A percentile compares a stretch with the other conserved stretches of the same genome.
Evolutionary conservation across 176 grass and related monocot genomes (phyloP).

Genomic region (Phoenix roebelenii): DNA sequence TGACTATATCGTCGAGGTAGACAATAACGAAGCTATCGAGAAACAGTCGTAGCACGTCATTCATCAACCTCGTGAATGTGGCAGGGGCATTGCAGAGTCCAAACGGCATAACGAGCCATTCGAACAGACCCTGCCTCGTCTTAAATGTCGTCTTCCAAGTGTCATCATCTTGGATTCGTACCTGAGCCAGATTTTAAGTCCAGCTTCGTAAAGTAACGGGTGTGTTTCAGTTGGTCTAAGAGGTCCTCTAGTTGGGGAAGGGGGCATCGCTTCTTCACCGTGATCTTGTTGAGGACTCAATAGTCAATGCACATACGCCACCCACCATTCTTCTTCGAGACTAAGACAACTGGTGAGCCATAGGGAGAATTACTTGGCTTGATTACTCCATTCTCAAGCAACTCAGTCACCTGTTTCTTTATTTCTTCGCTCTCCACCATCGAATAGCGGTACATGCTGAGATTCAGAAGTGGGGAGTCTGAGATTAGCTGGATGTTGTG

Average conservation of each 20-base stretch:
- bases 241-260: no score
- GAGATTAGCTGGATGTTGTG: no score
- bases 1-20: constrained; percentile 12
- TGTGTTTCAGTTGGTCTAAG: background rate
- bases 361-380: no score
- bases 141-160: constrained; percentile 13
- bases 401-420: no score
- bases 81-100: constrained; percentile 18
- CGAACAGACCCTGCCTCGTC: constrained; percentile 7
- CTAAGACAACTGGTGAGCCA: no score
- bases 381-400: no score
- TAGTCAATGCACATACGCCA: no score
- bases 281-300: no score
- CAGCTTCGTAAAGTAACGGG: constrained; percentile 7
- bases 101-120: constrained; percentile 16
- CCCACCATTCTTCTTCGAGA: no score
- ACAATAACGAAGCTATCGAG: background rate
- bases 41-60: background rate
- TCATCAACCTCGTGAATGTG: constrained; percentile 14
- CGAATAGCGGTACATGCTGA: background rate
- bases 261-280: no score
- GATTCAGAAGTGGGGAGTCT: no score
- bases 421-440: background rate
- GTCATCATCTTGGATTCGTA: constrained; percentile 4
- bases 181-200: constrained; percentile 18